Evolutionary conservation across 2,329 filamentous ascomycete genomes (phyloP).

Genomic region (Trichoderma asperellum): DNA sequence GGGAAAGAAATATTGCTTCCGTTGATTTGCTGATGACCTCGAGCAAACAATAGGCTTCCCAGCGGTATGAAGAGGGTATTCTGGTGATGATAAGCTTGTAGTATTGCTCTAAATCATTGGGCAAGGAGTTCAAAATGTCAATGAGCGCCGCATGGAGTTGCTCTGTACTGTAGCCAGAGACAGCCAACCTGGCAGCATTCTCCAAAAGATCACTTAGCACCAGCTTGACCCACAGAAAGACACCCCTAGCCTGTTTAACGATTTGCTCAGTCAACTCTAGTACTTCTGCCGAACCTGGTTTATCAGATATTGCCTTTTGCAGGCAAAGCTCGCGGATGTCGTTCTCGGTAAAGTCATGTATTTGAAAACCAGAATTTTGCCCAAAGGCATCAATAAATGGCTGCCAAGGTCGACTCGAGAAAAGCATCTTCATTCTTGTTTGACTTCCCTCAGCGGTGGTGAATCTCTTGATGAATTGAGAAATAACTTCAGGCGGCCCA

Average conservation of each 20-base stretch:
- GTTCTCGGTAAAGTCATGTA: conserved; percentile 6
- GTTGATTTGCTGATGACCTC: conserved; percentile 10
- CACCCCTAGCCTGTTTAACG: not conserved
- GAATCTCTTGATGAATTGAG: not conserved
- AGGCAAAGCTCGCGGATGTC: conserved; percentile 19
- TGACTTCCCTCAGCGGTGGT: not conserved
- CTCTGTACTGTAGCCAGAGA: not conserved
- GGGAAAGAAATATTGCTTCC: not conserved
- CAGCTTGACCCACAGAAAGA: conserved; percentile 24
- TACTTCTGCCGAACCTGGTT: not conserved
- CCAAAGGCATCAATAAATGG: not conserved
- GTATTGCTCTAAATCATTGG: not conserved
- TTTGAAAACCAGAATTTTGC: not conserved
- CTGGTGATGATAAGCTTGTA: not conserved
- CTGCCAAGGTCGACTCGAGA: conserved; percentile 18
- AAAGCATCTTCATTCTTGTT: conserved; percentile 6
- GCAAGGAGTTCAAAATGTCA: not conserved
- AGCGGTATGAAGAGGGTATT: not conserved
- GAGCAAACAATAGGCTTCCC: conserved; percentile 13
- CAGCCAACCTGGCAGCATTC: not conserved
- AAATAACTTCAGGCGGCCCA: conserved; percentile 2
- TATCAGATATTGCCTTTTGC: not conserved
- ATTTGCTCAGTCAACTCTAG: not conserved
- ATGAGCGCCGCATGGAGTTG: not conserved
- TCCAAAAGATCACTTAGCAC: not conserved